phyloP scores from a whole-genome alignment of 768 basidiomycete genomes.

The Galerina marginata region DNA sequence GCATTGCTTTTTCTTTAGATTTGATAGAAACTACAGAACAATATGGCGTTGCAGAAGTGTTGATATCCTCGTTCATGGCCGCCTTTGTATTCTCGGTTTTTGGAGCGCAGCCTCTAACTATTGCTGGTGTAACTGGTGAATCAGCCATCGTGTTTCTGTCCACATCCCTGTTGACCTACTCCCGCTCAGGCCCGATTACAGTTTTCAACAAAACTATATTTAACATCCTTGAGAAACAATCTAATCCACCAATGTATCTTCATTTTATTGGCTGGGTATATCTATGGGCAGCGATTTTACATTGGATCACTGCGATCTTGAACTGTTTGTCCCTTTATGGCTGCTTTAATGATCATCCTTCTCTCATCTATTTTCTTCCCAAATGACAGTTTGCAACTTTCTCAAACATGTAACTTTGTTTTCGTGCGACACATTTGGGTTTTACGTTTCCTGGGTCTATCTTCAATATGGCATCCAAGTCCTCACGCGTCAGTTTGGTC shows the following conservation, averaged over 20 bases:
- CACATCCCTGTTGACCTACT: neutral
- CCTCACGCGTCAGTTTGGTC: slow-evolving; percentile 70
- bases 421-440: slow-evolving; percentile 91
- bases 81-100: slow-evolving; percentile 87
- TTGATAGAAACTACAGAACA: slow-evolving; percentile 89
- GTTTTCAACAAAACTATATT: slow-evolving; percentile 92
- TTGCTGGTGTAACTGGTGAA: slow-evolving; percentile 87
- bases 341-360: neutral
- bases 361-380: neutral
- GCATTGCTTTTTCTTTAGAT: slow-evolving; percentile 90
- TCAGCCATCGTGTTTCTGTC: neutral
- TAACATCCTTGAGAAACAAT: slow-evolving; percentile 64
- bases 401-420: slow-evolving; percentile 88
- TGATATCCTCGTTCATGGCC: slow-evolving; percentile 86
- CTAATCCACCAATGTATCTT: slow-evolving; percentile 74
- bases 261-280: slow-evolving; percentile 94
- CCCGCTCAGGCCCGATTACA: slow-evolving; percentile 76
- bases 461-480: slow-evolving; percentile 91
- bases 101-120: slow-evolving; percentile 89
- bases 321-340: slow-evolving; percentile 55
- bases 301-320: slow-evolving; percentile 80
- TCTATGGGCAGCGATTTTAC: slow-evolving; percentile 85
- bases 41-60: slow-evolving; percentile 89
- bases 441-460: slow-evolving; percentile 91
- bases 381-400: slow-evolving; percentile 72